Conservation (phyloP, 768 basidiomycete genomes). For the Leccinellum rugosiceps region DNA sequence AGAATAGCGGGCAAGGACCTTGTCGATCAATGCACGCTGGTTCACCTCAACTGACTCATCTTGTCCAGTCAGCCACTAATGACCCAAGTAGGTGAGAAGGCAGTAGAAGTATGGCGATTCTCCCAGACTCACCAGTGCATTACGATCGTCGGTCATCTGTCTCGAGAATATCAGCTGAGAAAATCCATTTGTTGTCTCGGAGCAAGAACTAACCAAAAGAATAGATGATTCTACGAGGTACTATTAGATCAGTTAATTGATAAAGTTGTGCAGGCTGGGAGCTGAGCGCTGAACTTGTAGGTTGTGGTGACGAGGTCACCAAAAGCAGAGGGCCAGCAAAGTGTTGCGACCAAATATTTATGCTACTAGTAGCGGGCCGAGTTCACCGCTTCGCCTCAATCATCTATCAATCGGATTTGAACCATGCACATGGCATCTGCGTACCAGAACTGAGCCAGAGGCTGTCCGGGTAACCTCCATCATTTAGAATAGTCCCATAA, state of each 20-base stretch:
- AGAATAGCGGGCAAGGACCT: slow-evolving; percentile 92
- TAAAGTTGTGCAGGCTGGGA: background rate
- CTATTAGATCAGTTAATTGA: background rate
- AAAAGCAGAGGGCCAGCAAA: background rate
- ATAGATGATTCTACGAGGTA: background rate
- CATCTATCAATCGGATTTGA: too few species aligned
- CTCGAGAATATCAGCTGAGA: background rate
- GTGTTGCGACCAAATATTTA: background rate
- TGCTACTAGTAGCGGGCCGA: background rate
- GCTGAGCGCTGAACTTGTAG: background rate
- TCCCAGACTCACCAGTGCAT: slow-evolving; percentile 23
- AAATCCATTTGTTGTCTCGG: background rate
- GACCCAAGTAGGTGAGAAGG: background rate
- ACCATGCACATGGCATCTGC: too few species aligned
- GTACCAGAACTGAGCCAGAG: too few species aligned
- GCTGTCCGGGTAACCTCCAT: too few species aligned
- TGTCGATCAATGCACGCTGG: slow-evolving; percentile 95
- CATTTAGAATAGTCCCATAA: too few species aligned
- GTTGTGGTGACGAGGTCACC: background rate
- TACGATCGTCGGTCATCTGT: slow-evolving; percentile 30
- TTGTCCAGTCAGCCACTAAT: slow-evolving; percentile 54
- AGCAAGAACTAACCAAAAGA: background rate
- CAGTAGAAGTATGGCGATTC: background rate
- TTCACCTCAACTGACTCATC: slow-evolving; percentile 90
- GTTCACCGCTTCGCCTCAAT: too few species aligned